A percentile compares a stretch with the other conserved stretches of the same genome.
Conservation (phyloP, 768 basidiomycete species). For the Pseudohyphozyma bogoriensis region DNA sequence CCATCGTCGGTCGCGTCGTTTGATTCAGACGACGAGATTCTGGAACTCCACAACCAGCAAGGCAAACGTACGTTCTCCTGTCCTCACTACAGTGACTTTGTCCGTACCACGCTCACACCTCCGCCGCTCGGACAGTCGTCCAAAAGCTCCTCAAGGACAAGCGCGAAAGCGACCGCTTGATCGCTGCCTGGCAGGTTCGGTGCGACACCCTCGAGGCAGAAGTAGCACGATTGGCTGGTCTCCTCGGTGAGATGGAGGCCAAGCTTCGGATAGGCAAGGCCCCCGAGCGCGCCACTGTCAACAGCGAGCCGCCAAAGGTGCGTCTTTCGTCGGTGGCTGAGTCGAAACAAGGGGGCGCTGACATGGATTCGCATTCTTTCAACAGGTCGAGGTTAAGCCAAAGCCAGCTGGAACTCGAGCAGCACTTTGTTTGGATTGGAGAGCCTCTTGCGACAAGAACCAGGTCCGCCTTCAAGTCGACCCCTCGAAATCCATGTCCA, state of each 20-base stretch:
- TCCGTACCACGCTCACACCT: no score
- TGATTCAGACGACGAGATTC: no score
- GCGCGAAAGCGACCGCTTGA: not conserved
- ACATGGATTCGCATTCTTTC: not conserved
- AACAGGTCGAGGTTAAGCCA: not conserved
- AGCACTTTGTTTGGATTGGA: not conserved
- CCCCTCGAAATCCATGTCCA: slow-evolving; percentile 15
- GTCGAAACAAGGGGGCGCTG: not conserved
- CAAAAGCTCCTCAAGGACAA: not conserved
- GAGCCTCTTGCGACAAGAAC: not conserved
- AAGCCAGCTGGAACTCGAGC: not conserved
- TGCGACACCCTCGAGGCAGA: slow-evolving; percentile 12
- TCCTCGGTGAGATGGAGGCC: not conserved
- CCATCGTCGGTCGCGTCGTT: no score
- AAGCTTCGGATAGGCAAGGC: not conserved
- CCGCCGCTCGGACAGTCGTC: no score
- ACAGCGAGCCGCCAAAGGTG: not conserved
- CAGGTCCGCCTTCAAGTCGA: slow-evolving; percentile 10
- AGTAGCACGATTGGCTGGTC: not conserved
- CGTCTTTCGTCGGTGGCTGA: not conserved
- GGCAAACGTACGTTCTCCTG: no score
- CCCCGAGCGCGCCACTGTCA: not conserved
- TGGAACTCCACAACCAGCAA: no score
- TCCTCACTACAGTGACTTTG: no score
- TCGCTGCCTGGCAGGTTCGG: not conserved